Conservation (phyloP, 2,329 filamentous ascomycete genomes). For the Ilyonectria robusta region DNA sequence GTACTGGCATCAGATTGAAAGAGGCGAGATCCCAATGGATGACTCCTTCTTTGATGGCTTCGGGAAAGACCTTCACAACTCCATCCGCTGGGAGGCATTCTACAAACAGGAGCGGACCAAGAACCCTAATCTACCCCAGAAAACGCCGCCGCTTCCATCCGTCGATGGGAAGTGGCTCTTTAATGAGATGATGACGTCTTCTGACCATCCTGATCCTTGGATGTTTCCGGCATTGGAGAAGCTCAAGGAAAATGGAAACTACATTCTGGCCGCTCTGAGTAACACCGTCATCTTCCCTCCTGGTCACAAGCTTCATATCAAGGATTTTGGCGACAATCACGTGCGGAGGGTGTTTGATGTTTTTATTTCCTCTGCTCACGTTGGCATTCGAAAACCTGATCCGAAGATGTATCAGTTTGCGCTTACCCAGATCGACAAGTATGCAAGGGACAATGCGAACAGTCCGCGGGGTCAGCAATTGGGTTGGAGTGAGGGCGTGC, state of each 20-base stretch:
- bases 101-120: constrained; percentile 62
- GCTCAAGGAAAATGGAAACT: constrained; percentile 74
- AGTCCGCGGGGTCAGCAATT: constrained; percentile 54
- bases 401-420: constrained; percentile 84
- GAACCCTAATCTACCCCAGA: constrained; percentile 55
- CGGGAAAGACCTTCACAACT: constrained; percentile 78
- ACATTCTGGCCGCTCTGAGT: constrained; percentile 85
- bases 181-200: constrained; percentile 89
- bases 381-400: constrained; percentile 90
- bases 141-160: constrained; percentile 74
- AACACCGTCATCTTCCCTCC: constrained; percentile 92
- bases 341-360: constrained; percentile 83
- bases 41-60: constrained; percentile 82
- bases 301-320: constrained; percentile 75
- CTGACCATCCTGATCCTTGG: constrained; percentile 82
- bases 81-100: constrained; percentile 78
- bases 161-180: constrained; percentile 87
- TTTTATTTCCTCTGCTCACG: constrained; percentile 88
- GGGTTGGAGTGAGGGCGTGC: constrained; percentile 67
- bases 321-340: constrained; percentile 67
- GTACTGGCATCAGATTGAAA: constrained; percentile 90
- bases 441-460: constrained; percentile 66
- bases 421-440: constrained; percentile 74
- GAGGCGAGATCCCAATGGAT: constrained; percentile 84
- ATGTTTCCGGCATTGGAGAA: constrained; percentile 87